phyloP scores from a whole-genome alignment of 1,284 basidiomycete species.

The Apiotrichum brassicae region DNA sequence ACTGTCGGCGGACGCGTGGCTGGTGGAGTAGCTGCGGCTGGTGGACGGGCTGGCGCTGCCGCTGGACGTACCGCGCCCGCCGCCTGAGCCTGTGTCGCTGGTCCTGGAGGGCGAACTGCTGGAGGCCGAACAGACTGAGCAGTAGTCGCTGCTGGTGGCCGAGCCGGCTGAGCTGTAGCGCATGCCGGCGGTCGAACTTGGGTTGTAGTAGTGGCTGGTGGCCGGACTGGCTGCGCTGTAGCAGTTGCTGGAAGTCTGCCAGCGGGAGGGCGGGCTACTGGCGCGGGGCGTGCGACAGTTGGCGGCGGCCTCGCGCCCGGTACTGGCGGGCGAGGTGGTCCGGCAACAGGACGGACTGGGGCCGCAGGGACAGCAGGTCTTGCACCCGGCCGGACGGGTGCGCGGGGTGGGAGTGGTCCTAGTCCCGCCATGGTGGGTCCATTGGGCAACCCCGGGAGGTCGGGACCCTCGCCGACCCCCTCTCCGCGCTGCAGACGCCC shows the following conservation, averaged over 20 bases:
- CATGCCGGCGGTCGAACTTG: too few species aligned
- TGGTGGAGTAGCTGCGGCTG: background rate
- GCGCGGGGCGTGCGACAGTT: background rate
- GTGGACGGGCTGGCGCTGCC: background rate
- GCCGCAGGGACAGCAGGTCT: constrained; percentile 1
- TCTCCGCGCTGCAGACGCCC: constrained; percentile 34
- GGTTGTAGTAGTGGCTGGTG: background rate
- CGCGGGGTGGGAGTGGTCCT: background rate
- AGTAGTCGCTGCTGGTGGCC: background rate
- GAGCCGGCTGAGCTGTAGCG: too few species aligned
- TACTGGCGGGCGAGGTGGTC: background rate
- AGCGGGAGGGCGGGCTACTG: background rate
- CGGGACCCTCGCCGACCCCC: constrained; percentile 17
- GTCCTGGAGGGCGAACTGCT: background rate
- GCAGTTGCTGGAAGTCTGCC: background rate
- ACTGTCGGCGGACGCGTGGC: background rate
- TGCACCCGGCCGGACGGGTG: too few species aligned
- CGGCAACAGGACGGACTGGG: background rate
- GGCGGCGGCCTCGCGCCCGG: background rate
- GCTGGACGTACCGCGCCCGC: background rate
- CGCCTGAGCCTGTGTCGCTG: too few species aligned
- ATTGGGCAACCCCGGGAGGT: constrained; percentile 10
- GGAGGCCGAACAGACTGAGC: background rate
- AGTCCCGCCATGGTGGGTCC: constrained; percentile 9
- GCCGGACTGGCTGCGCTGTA: background rate